Conservation (phyloP, 192 early-diverging fungal species). For the Glomus cerebriforme region DNA sequence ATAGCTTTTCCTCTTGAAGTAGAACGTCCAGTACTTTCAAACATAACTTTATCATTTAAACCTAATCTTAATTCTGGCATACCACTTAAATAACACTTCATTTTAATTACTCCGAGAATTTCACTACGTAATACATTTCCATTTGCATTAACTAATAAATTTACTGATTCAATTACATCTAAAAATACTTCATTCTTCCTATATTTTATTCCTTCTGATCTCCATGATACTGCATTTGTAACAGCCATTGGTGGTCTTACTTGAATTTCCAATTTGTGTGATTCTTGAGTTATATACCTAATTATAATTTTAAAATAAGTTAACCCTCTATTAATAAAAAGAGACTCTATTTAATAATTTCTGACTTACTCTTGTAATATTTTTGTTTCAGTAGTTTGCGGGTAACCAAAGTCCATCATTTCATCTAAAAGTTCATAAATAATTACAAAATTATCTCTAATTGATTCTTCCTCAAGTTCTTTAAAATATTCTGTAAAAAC, state of each 20-base stretch:
- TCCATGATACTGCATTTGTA: slow-evolving; percentile 93
- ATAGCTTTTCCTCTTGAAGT: slow-evolving; percentile 76
- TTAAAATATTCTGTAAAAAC: slow-evolving; percentile 95
- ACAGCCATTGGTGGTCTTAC: slow-evolving; percentile 90
- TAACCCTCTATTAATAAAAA: not conserved
- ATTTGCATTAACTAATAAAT: slow-evolving; percentile 79
- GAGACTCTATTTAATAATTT: not conserved
- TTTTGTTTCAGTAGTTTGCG: slow-evolving; percentile 87
- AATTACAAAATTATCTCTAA: slow-evolving; percentile 90
- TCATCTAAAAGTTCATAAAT: slow-evolving; percentile 90
- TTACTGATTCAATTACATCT: slow-evolving; percentile 97
- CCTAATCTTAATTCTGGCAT: slow-evolving; percentile 86
- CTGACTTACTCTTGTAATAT: slow-evolving; percentile 71
- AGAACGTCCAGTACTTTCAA: slow-evolving; percentile 84
- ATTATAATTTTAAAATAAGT: not conserved
- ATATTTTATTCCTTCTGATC: slow-evolving; percentile 91
- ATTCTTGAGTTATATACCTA: slow-evolving; percentile 96
- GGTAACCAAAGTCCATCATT: slow-evolving; percentile 93
- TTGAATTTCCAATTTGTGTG: slow-evolving; percentile 89
- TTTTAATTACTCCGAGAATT: slow-evolving; percentile 81
- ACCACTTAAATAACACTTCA: slow-evolving; percentile 84
- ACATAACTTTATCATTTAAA: slow-evolving; percentile 89
- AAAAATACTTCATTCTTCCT: slow-evolving; percentile 99
- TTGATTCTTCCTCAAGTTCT: slow-evolving; percentile 86
- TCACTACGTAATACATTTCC: slow-evolving; percentile 64